Base-by-base conservation (phyloP, 768 basidiomycete species). In the Suillus decipiens region DNA sequence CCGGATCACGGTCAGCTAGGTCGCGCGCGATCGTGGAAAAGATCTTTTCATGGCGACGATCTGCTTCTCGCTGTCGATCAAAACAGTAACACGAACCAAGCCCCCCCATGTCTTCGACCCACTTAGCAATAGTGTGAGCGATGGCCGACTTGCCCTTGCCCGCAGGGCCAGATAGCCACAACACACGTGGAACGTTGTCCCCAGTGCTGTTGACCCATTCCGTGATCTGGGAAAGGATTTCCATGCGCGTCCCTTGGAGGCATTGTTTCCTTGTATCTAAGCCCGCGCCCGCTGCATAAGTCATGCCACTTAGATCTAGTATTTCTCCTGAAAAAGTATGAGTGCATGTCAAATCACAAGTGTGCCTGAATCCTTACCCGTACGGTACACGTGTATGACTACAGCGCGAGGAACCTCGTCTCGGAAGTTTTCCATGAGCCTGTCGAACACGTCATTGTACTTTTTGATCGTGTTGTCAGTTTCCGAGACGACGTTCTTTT, bases 101-200 rank as follows among this genome's bases (percentile, higher is more conserved):
- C 0, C 68, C 42, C 1, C 63, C 62, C 22, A 50, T 45, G 28
- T 70, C 22, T 10, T 47, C 59, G 31, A 67, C 58, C 43, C 50
- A 59, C 2, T 63, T 60, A 3, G 65, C 66, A 4, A 61, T 61
- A 2, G 61, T 61, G 39, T 61, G 61, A 9, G 39, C 61, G 10
- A 61, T 61, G 3, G 66, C 63, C 7, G 73, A 68, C 60, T 74
- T 74, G 1, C 73, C 73, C 15, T 48, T 61, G 19, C 72, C 73
- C 1, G 73, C 72, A 59, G 53, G 61, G 14, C 73, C 73, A 41
- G 59, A 64, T 17, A 74, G 54, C 69, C 69, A 74, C 48, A 61
- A 68, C 60, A 71, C 58, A 2, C 61, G 59, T 19, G 59, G 51
- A 42, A 54, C 28, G 19, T 65, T 37, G 15, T 48, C 53, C 15